Evolutionary conservation across 495 filamentous ascomycete species (phyloP), one percentile per base, ranked within the genome.

Genomic region (Penicillium turbatum): DNA sequence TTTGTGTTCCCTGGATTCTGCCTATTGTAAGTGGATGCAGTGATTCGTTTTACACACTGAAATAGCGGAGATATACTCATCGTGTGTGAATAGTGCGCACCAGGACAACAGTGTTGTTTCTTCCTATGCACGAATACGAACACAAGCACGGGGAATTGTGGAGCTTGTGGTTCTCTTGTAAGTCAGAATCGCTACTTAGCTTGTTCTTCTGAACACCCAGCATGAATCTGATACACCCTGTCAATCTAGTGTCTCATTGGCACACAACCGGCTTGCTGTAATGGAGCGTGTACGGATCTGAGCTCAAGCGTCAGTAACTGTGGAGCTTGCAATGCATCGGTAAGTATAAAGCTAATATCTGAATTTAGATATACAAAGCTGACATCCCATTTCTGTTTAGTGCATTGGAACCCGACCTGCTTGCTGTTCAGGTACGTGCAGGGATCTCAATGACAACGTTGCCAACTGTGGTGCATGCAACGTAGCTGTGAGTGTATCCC

Each of bases 61-160:
- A n/a, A n/a, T n/a, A n/a, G n/a, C n/a, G n/a, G n/a, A n/a, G n/a
- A n/a, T n/a, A 30, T 17, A 35, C 7, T 32, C 5, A 35, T 2
- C 7, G 2, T 21, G 13, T 21, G 12, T 16, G 7, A 5, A 7
- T 44, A 64, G 61, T 64, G 61, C 36, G 49, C 52, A 11, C 32
- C 19, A 3, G 46, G 47, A 19, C 6, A 45, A 43, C 41, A 49
- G 47, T 64, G 61, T 19, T 64, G 61, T 50, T 59, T 59, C 47
- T 56, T 52, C n/a, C 29, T 35, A 19, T 64, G 61, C 13, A 54
- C 50, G 6, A 35, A 64, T 10, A 54, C 55, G 10, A 17, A 31
- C 13, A 35, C 54, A 2, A 54, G 38, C 26, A 27, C 45, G 11
- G 27, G 39, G 4, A 64, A 56, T 6, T 64, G 61, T 38, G 61